Conservation (phyloP, 352 stramenopile species). For the Globisporangium rhizosaccharum region DNA sequence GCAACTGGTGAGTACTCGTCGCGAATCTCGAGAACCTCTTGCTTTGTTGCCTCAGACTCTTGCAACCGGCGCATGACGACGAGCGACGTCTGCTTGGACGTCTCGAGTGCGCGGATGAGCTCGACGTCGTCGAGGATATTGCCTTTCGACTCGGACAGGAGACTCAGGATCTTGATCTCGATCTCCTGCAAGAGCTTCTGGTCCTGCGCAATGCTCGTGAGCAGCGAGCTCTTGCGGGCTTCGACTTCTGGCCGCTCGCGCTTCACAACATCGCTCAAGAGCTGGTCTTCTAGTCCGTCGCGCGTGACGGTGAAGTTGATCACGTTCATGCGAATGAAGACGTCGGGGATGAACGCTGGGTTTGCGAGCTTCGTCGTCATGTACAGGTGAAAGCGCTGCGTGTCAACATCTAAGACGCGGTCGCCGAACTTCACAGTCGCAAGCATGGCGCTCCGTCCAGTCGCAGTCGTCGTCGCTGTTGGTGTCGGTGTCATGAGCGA, state of each 20-base stretch:
- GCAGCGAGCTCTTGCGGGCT: conserved; percentile 72
- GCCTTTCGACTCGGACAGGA: conserved; percentile 80
- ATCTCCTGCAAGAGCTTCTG: conserved; percentile 88
- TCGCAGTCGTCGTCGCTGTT: conserved; percentile 3
- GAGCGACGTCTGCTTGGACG: conserved; percentile 59
- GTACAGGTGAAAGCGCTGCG: conserved; percentile 81
- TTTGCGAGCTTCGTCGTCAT: conserved; percentile 91
- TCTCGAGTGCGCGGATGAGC: conserved; percentile 58
- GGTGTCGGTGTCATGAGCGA: neutral
- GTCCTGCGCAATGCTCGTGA: conserved; percentile 87
- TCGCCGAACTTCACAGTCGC: conserved; percentile 67
- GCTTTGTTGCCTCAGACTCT: conserved; percentile 58
- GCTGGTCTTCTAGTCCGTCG: conserved; percentile 86
- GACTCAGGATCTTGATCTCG: conserved; percentile 87
- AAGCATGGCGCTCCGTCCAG: neutral
- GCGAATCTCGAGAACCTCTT: conserved; percentile 53
- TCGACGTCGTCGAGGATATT: conserved; percentile 91
- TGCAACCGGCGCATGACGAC: conserved; percentile 46
- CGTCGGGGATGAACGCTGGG: conserved; percentile 85
- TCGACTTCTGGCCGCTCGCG: conserved; percentile 86
- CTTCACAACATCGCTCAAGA: conserved; percentile 85
- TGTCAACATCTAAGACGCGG: conserved; percentile 63
- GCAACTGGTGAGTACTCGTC: conserved; percentile 57
- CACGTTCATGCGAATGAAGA: conserved; percentile 91
- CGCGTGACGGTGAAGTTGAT: conserved; percentile 93